Evolutionary conservation across 495 filamentous ascomycete genomes (phyloP).

Genomic region (Oidiodendron maius): DNA sequence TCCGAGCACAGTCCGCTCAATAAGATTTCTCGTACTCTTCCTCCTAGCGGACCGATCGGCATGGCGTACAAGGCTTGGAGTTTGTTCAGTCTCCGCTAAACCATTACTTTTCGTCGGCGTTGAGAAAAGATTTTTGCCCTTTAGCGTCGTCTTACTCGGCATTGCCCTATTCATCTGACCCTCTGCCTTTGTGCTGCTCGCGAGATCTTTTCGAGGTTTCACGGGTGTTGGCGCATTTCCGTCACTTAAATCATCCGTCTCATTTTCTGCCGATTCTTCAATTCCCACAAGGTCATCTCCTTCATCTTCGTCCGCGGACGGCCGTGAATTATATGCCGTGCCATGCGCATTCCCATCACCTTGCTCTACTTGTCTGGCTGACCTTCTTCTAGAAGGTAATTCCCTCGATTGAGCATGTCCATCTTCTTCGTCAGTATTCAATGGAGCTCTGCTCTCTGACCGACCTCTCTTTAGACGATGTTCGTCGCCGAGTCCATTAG

Average conservation of each 20-base stretch:
- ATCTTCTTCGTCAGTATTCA: not conserved
- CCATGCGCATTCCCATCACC: slow-evolving; percentile 1
- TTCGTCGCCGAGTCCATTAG: not conserved
- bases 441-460: not conserved
- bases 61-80: slow-evolving; percentile 53
- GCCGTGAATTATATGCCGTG: not conserved
- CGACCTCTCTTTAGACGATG: slow-evolving; percentile 7
- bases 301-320: slow-evolving; percentile 1
- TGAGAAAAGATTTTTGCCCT: slow-evolving; percentile 16
- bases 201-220: not conserved
- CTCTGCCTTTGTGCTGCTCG: not conserved
- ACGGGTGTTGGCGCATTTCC: slow-evolving; percentile 1
- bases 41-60: slow-evolving; percentile 79
- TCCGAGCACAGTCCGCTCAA: slow-evolving; percentile 54
- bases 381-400: slow-evolving; percentile 3
- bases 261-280: slow-evolving; percentile 1
- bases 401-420: not conserved
- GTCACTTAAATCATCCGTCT: not conserved
- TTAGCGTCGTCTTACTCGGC: slow-evolving; percentile 1
- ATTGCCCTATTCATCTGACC: slow-evolving; percentile 2
- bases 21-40: slow-evolving; percentile 72
- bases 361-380: not conserved
- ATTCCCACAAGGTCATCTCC: not conserved
- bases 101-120: slow-evolving; percentile 17
- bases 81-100: slow-evolving; percentile 22